Conservation (phyloP, 345 rosid genomes). For the Trapa bicornis region DNA sequence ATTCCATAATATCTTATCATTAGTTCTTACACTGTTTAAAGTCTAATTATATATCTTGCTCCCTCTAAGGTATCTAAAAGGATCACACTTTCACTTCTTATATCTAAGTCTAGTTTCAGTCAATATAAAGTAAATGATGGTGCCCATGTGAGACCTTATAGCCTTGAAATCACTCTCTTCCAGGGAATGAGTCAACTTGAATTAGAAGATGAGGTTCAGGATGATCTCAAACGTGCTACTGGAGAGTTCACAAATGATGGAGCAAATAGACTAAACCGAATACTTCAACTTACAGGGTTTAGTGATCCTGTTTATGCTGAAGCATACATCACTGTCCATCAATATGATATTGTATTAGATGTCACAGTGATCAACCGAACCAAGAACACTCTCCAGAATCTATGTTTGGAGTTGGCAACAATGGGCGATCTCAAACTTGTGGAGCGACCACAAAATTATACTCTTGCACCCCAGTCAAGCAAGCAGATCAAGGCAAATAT, state of each 20-base stretch:
- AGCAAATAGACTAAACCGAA: slow-evolving; percentile 89
- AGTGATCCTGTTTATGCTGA: slow-evolving; percentile 99
- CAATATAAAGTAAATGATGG: not conserved
- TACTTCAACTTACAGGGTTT: slow-evolving; percentile 95
- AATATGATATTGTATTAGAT: slow-evolving; percentile 91
- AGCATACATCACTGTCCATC: slow-evolving; percentile 92
- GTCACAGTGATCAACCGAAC: slow-evolving; percentile 90
- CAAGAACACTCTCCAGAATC: slow-evolving; percentile 88
- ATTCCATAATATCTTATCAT: too few species aligned
- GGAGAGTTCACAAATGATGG: slow-evolving; percentile 93
- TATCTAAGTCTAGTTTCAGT: not conserved
- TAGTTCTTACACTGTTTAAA: too few species aligned
- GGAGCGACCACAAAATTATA: slow-evolving; percentile 95
- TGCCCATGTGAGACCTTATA: not conserved
- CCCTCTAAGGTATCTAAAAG: too few species aligned
- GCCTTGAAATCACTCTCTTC: not conserved
- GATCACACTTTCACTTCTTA: not conserved
- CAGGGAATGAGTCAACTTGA: slow-evolving; percentile 99
- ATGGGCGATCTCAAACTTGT: slow-evolving; percentile 99
- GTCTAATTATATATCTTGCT: too few species aligned
- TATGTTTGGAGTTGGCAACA: slow-evolving; percentile 92
- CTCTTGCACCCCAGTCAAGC: slow-evolving; percentile 89
- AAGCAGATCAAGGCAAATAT: slow-evolving; percentile 96
- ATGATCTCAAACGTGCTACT: slow-evolving; percentile 93
- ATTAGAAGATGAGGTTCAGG: slow-evolving; percentile 96